These are phyloP conservation scores for Polytrichum formosum DNA, from an alignment of 225 moss, liverwort and hornwort species.

Conservation along the genomic window DNA sequence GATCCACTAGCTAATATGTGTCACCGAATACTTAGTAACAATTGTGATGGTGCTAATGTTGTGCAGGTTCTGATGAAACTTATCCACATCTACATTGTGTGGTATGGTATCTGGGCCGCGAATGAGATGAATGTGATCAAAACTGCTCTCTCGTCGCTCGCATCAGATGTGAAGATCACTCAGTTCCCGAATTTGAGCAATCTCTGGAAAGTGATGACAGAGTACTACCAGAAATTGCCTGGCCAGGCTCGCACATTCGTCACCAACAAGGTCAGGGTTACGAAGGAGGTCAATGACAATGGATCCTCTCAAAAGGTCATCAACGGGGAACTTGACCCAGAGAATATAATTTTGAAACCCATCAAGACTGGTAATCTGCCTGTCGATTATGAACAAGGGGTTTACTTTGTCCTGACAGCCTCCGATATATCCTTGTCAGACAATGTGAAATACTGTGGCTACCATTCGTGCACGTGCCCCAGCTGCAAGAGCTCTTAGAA, in stretches of 20 bases:
- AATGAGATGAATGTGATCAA: neutral
- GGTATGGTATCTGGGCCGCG: neutral
- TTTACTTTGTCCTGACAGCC: too few relatives aligned
- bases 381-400: neutral
- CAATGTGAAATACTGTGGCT: neutral
- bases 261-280: constrained; percentile 1
- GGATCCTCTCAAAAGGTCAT: neutral
- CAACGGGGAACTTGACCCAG: neutral
- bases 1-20: too few relatives aligned
- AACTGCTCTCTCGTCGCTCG: neutral
- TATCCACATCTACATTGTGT: neutral
- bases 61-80: neutral
- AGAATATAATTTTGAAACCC: neutral
- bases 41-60: neutral
- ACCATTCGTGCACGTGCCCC: neutral
- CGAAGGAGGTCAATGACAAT: neutral
- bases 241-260: constrained; percentile 2
- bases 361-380: neutral
- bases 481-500: neutral
- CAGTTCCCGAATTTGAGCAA: neutral
- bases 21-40: neutral
- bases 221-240: neutral
- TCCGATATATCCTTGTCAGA: neutral
- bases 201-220: neutral
- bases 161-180: neutral